Conservation (phyloP, 345 rosid genomes). For the Luvunga scandens region DNA sequence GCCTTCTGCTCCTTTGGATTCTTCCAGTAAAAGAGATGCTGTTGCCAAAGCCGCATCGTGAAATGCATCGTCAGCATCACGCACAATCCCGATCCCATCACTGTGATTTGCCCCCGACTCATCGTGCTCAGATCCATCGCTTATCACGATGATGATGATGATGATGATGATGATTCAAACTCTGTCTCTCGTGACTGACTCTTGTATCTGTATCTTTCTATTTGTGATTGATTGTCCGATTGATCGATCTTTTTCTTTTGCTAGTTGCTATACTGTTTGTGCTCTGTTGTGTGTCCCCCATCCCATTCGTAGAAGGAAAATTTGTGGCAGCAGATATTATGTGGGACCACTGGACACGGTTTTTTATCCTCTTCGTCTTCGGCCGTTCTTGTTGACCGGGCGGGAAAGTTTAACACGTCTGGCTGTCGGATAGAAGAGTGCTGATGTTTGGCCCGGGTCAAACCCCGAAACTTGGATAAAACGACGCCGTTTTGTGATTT, state of each 20-base stretch:
- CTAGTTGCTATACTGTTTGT: too few species aligned
- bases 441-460: too few species aligned
- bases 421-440: background rate
- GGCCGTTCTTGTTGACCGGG: background rate
- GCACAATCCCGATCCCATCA: slow-evolving; percentile 56
- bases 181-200: too few species aligned
- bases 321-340: background rate
- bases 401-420: background rate
- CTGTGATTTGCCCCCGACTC: slow-evolving; percentile 60
- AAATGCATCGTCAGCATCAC: slow-evolving; percentile 67
- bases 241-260: background rate
- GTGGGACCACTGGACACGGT: background rate
- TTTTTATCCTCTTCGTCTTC: too few species aligned
- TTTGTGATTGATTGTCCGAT: too few species aligned
- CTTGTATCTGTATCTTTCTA: too few species aligned
- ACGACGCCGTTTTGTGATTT: too few species aligned
- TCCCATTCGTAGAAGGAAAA: too few species aligned
- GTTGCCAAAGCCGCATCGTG: slow-evolving; percentile 75
- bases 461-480: too few species aligned
- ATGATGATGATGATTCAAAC: background rate
- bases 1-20: slow-evolving; percentile 97
- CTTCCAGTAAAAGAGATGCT: slow-evolving; percentile 89
- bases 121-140: slow-evolving; percentile 56
- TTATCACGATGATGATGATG: background rate
- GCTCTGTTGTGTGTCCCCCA: too few species aligned